Conservation (phyloP, 768 basidiomycete species). For the Hortiboletus flavorubellus region DNA sequence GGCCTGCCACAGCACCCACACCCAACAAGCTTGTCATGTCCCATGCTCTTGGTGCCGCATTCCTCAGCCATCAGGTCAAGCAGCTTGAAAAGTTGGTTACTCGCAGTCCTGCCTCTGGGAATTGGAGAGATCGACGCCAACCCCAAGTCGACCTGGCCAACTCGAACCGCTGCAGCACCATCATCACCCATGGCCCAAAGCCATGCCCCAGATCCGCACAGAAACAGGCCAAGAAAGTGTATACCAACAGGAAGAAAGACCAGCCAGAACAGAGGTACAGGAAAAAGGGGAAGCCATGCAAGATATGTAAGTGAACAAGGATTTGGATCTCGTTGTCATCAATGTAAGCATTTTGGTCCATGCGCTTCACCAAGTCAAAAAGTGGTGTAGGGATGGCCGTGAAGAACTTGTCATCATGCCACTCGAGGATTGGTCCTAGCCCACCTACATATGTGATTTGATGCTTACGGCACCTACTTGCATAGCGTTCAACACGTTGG, state of each 20-base stretch:
- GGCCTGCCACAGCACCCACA: slow-evolving; percentile 25
- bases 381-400: slow-evolving; percentile 74
- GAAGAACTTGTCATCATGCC: slow-evolving; percentile 81
- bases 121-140: slow-evolving; percentile 58
- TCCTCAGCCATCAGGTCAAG: slow-evolving; percentile 84
- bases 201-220: slow-evolving; percentile 19
- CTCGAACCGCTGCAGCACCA: slow-evolving; percentile 16
- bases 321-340: slow-evolving; percentile 72
- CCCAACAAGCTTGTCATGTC: slow-evolving; percentile 77
- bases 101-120: slow-evolving; percentile 48
- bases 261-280: slow-evolving; percentile 15
- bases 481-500: slow-evolving; percentile 84
- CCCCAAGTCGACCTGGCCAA: slow-evolving; percentile 17
- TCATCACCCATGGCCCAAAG: slow-evolving; percentile 18
- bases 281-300: slow-evolving; percentile 23
- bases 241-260: slow-evolving; percentile 19
- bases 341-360: slow-evolving; percentile 83
- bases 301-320: slow-evolving; percentile 40
- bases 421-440: slow-evolving; percentile 67
- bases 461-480: slow-evolving; percentile 4
- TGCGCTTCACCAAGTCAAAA: slow-evolving; percentile 73
- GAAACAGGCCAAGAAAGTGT: slow-evolving; percentile 24
- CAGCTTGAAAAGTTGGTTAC: slow-evolving; percentile 78
- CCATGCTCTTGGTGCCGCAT: slow-evolving; percentile 81
- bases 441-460: background rate